These are phyloP conservation scores for Aphanomyces stellatus DNA, from an alignment of 352 stramenopile genomes.

Conservation along the genomic window DNA sequence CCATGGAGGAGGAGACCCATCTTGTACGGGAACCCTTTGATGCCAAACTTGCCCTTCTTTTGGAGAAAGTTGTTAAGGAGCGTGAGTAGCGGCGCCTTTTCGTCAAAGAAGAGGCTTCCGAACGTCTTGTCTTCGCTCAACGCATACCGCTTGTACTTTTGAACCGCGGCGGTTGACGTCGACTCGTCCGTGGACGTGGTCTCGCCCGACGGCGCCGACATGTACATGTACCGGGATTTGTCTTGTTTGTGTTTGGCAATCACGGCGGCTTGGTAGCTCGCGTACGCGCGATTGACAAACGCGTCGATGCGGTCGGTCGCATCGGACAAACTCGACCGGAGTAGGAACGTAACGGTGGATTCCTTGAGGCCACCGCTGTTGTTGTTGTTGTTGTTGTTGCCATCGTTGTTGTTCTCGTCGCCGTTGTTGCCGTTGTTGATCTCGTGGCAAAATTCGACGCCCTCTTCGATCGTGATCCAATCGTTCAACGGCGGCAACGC, in stretches of 20 bases:
- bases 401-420: slow-evolving; percentile 6
- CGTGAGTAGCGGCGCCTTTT: slow-evolving; percentile 60
- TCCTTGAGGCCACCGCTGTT: not conserved
- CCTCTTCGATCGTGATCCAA: slow-evolving; percentile 38
- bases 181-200: slow-evolving; percentile 11
- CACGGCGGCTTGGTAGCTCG: slow-evolving; percentile 29
- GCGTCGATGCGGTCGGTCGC: slow-evolving; percentile 33
- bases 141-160: slow-evolving; percentile 57
- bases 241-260: slow-evolving; percentile 27
- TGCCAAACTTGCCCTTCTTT: slow-evolving; percentile 70
- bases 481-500: slow-evolving; percentile 30
- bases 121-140: slow-evolving; percentile 83
- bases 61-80: slow-evolving; percentile 67
- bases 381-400: not conserved
- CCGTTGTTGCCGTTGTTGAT: slow-evolving; percentile 22
- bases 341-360: not conserved
- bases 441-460: slow-evolving; percentile 31
- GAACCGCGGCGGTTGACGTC: not conserved
- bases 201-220: slow-evolving; percentile 18
- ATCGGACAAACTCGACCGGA: slow-evolving; percentile 16
- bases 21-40: slow-evolving; percentile 86
- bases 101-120: slow-evolving; percentile 78
- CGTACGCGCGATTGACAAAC: slow-evolving; percentile 29
- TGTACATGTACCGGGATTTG: slow-evolving; percentile 38
- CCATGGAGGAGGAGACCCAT: slow-evolving; percentile 81